A percentile compares a stretch with the other conserved stretches of the same genome.
These are phyloP conservation scores for Byssochlamys sp. DNA, from an alignment of 2,329 filamentous ascomycete genomes.

Conservation along the genomic window DNA sequence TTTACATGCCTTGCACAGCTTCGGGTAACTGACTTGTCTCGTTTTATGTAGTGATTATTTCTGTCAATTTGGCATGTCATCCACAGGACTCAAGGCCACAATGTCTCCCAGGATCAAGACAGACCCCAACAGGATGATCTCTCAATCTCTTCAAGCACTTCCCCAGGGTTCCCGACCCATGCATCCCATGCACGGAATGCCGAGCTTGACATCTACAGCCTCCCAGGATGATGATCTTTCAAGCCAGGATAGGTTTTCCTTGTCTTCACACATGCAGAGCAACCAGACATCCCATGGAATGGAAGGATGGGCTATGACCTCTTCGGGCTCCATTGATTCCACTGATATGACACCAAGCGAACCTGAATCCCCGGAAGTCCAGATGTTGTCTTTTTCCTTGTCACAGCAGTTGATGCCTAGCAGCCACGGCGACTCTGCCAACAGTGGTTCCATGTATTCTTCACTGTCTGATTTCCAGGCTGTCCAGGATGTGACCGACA, in stretches of 20 bases:
- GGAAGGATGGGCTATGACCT: conserved; percentile 30
- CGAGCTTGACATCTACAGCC: conserved; percentile 30
- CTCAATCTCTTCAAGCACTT: conserved; percentile 22
- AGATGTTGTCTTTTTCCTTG: conserved; percentile 34
- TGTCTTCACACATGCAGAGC: conserved; percentile 30
- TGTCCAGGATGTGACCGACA: conserved; percentile 27
- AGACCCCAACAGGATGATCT: conserved; percentile 27
- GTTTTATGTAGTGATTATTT: conserved; percentile 20
- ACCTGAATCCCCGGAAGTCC: conserved; percentile 30
- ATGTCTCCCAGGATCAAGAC: conserved; percentile 32
- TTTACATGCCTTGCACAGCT: background rate
- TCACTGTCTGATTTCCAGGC: conserved; percentile 29
- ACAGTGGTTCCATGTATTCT: conserved; percentile 29
- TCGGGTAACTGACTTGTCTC: conserved; percentile 8
- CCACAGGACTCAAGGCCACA: conserved; percentile 13
- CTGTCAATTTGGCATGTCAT: conserved; percentile 6
- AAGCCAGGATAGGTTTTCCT: conserved; percentile 33
- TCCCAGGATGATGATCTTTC: conserved; percentile 36
- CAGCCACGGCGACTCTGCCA: conserved; percentile 18
- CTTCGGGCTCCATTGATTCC: conserved; percentile 31
- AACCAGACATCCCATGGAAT: conserved; percentile 27
- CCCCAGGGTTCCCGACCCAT: conserved; percentile 26
- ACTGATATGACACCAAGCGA: conserved; percentile 26
- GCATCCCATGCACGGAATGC: conserved; percentile 28
- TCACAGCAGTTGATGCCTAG: conserved; percentile 32